A percentile compares a stretch with the other conserved stretches of the same genome.
phyloP scores from a whole-genome alignment of 2,329 filamentous ascomycete species.

The Alternaria infectoria region DNA sequence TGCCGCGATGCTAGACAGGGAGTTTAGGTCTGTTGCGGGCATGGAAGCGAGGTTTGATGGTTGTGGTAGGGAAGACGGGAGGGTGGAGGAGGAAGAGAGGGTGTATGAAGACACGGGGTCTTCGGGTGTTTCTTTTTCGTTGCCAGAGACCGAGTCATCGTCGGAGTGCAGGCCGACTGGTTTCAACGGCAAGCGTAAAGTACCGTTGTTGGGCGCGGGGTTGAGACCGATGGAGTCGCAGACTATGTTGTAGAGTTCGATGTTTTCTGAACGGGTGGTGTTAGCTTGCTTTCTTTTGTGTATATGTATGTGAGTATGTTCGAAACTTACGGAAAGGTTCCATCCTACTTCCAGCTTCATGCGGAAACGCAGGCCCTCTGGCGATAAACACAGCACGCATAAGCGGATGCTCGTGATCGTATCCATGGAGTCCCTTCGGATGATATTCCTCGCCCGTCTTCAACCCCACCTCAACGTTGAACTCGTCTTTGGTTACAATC shows the following conservation, averaged over 20 bases:
- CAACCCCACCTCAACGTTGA: slow-evolving; percentile 73
- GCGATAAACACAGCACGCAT: slow-evolving; percentile 98
- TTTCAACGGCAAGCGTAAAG: slow-evolving; percentile 73
- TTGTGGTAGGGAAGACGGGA: not conserved
- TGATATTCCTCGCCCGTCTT: slow-evolving; percentile 72
- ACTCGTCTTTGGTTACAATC: slow-evolving; percentile 80
- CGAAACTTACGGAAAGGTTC: slow-evolving; percentile 78
- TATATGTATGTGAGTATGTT: not conserved
- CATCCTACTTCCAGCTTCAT: slow-evolving; percentile 78
- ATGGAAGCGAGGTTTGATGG: slow-evolving; percentile 21
- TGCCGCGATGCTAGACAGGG: slow-evolving; percentile 30
- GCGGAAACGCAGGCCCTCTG: slow-evolving; percentile 88
- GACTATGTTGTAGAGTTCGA: slow-evolving; percentile 91
- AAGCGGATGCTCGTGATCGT: slow-evolving; percentile 90
- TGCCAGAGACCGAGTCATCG: slow-evolving; percentile 48
- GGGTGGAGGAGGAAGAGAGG: slow-evolving; percentile 11
- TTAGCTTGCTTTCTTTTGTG: slow-evolving; percentile 27
- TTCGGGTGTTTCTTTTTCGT: slow-evolving; percentile 54
- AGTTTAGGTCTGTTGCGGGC: slow-evolving; percentile 13
- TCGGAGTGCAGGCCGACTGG: slow-evolving; percentile 67
- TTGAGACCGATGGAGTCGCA: slow-evolving; percentile 82
- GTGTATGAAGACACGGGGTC: slow-evolving; percentile 54
- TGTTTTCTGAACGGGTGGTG: slow-evolving; percentile 71
- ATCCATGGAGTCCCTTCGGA: slow-evolving; percentile 87
- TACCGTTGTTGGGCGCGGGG: slow-evolving; percentile 86